Evolutionary conservation across 106 monocot genomes (phyloP).

Genomic region (Hemerocallis citrina): DNA sequence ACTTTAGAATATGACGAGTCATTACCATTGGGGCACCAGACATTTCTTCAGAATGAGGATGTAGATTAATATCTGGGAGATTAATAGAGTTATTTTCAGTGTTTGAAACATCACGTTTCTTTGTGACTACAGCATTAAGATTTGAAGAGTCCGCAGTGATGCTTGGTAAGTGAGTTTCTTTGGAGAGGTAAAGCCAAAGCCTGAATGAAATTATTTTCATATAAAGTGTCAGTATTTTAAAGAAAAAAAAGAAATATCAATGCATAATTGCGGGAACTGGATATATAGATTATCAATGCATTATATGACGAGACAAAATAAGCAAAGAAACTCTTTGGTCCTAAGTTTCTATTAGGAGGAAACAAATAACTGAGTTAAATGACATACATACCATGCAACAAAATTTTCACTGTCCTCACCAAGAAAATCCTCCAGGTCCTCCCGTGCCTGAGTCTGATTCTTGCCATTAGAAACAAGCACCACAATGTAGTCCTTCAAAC

Average conservation of each 20-base stretch:
- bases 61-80: constrained; percentile 1
- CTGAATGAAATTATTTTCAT: constrained; percentile 12
- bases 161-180: constrained; percentile 13
- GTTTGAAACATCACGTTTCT: constrained; percentile 1
- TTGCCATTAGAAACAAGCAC: constrained; percentile 93
- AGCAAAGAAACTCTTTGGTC: not conserved
- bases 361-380: not conserved
- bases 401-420: constrained; percentile 55
- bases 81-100: constrained; percentile 14
- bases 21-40: constrained; percentile 23
- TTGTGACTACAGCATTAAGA: constrained; percentile 11
- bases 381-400: constrained; percentile 57
- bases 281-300: too few relatives aligned
- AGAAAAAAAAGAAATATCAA: not conserved
- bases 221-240: not conserved
- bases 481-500: constrained; percentile 71
- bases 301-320: not conserved
- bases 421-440: constrained; percentile 79
- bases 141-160: constrained; percentile 1
- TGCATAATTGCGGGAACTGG: not conserved
- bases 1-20: not conserved
- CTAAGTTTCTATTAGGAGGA: too few relatives aligned
- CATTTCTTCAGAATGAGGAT: not conserved
- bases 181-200: constrained; percentile 73
- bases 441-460: constrained; percentile 57